Conservation (phyloP, 176 grass and related monocot genomes). For the Poa annua region DNA sequence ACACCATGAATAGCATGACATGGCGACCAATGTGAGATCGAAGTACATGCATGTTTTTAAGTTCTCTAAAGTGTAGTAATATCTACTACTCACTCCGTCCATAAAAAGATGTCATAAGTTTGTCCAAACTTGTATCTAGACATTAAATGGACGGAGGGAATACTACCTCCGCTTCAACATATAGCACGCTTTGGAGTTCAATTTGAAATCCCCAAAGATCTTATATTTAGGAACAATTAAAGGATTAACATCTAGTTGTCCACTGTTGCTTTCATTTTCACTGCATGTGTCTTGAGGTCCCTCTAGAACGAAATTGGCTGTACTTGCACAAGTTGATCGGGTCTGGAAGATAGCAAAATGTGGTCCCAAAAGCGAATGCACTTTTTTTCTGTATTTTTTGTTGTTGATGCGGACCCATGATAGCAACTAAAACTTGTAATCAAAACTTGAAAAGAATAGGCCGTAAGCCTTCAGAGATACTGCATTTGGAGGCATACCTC, state of each 20-base stretch:
- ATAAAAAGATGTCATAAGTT: too few species aligned
- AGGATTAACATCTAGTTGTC: background rate
- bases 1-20: background rate
- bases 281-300: background rate
- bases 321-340: conserved; percentile 27
- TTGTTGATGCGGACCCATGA: conserved; percentile 6
- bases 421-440: background rate
- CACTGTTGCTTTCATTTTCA: background rate
- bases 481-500: background rate
- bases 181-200: too few species aligned
- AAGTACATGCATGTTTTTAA: background rate
- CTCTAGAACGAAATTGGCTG: background rate
- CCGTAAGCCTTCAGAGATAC: background rate
- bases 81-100: too few species aligned
- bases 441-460: background rate
- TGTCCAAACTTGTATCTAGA: too few species aligned
- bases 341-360: conserved; percentile 22
- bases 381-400: conserved; percentile 4
- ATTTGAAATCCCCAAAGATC: too few species aligned
- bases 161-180: too few species aligned
- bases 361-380: conserved; percentile 34
- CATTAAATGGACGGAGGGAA: too few species aligned
- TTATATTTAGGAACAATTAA: too few species aligned
- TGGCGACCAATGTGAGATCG: background rate
- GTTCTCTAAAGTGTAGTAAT: background rate